Evolutionary conservation across 768 basidiomycete species (phyloP), one percentile per base, ranked within the genome.

Genomic region (Boletus edulis): DNA sequence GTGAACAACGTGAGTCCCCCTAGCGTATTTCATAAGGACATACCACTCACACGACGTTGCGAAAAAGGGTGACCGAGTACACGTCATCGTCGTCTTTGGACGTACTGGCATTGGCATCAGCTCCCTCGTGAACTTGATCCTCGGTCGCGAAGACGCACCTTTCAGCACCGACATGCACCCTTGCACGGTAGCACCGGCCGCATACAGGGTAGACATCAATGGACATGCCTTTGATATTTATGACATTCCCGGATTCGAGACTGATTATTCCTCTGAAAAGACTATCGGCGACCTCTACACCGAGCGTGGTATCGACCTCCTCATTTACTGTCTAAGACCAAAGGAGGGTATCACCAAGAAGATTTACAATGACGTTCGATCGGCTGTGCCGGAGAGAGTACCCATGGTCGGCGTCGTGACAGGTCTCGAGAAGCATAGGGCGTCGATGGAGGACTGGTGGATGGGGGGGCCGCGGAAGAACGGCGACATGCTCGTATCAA

Each of bases 341-440:
- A 67, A 63, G 17, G 70, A 67, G 22, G 69, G 69, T 11, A 67
- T 67, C 34, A 58, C 62, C 35, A 69, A 57, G 52, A 67, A 63
- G 24, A 46, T 65, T 13, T 67, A 51, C 58, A 69, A 48, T 18
- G 57, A 56, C 24, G 52, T 71, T 31, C 70, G 60, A 49, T 69
- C 61, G 52, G 68, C 58, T 9, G 64, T 55, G 42, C 63, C 69
- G 39, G 67, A 64, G 50, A 66, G 69, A 32, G 75, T 76, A 10
- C 75, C 73, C 7, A 66, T 76, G 31, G 75, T 73, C 11, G 60
- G 71, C n/a, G 70, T 73, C 20, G 62, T 76, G 17, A 76, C 73
- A 0, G 70, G 65, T 1, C 61, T 76, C 47, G 75, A 76, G 60
- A 68, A 75, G 49, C 68, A 73, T 24, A 46, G 59, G 41, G 38